A percentile compares a stretch with the other conserved stretches of the same genome.
Evolutionary conservation across 768 basidiomycete genomes (phyloP).

Genomic region (Auricularia auricula-judae): DNA sequence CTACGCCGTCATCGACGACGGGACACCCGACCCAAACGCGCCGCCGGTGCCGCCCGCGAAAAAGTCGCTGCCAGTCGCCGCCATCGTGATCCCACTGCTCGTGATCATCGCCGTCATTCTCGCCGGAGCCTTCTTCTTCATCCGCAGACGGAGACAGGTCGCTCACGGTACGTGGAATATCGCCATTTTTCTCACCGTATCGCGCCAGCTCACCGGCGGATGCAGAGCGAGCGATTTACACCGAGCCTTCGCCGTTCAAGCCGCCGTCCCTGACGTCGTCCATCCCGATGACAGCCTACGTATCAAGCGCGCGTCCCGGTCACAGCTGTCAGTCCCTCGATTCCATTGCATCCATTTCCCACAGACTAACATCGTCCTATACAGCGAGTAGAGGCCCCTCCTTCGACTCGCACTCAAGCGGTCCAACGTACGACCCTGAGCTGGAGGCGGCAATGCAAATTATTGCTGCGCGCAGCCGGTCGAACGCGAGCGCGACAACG

Average conservation of each 20-base stretch:
- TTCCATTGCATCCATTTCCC: neutral
- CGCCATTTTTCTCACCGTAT: neutral
- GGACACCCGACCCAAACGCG: neutral
- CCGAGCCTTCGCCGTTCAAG: neutral
- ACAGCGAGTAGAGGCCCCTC: neutral
- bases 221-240: neutral
- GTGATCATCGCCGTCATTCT: neutral
- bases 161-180: neutral
- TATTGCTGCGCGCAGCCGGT: neutral
- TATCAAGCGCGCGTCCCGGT: too few relatives aligned
- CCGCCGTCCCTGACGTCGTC: neutral
- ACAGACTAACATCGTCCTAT: neutral
- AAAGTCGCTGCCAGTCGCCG: neutral
- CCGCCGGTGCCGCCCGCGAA: neutral
- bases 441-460: neutral
- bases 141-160: neutral
- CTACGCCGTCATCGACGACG: neutral
- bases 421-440: neutral
- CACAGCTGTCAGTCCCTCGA: too few relatives aligned
- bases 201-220: neutral
- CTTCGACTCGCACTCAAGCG: neutral
- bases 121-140: neutral
- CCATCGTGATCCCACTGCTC: neutral
- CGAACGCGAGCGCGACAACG: neutral
- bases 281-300: neutral